These are phyloP conservation scores for Amaranthus hypochondriacus DNA, from an alignment of 148 eudicot genomes.

Conservation along the genomic window DNA sequence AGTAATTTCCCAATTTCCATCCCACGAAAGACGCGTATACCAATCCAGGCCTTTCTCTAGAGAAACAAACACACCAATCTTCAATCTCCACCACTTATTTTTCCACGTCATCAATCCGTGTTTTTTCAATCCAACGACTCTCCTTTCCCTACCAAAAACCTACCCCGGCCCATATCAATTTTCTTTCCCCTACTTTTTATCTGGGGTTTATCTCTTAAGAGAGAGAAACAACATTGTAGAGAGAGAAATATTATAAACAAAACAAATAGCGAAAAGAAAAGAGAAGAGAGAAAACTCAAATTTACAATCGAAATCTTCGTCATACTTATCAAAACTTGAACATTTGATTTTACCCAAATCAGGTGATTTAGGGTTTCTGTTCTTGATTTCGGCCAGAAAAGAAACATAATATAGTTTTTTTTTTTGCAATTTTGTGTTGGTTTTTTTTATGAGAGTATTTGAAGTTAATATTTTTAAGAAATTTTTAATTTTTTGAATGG, in stretches of 20 bases:
- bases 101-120: slow-evolving; percentile 68
- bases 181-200: slow-evolving; percentile 23
- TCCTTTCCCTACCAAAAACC: slow-evolving; percentile 25
- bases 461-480: background rate
- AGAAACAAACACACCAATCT: slow-evolving; percentile 58
- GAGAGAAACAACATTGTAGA: slow-evolving; percentile 9
- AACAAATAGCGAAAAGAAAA: slow-evolving; percentile 22
- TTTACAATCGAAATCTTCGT: background rate
- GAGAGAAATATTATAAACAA: slow-evolving; percentile 16
- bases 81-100: slow-evolving; percentile 43
- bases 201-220: slow-evolving; percentile 14
- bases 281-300: background rate
- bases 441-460: slow-evolving; percentile 5
- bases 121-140: slow-evolving; percentile 37
- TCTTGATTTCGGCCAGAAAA: background rate
- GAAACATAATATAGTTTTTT: background rate
- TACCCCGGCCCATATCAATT: slow-evolving; percentile 43
- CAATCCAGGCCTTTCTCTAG: slow-evolving; percentile 1
- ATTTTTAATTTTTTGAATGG: slow-evolving; percentile 36
- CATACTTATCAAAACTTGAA: slow-evolving; percentile 4
- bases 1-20: slow-evolving; percentile 19
- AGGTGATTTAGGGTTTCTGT: background rate
- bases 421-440: too few relatives aligned
- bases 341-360: slow-evolving; percentile 25
- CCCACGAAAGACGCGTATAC: slow-evolving; percentile 15